phyloP scores from a whole-genome alignment of 345 rosid genomes.

The Streptanthus diversifolius region DNA sequence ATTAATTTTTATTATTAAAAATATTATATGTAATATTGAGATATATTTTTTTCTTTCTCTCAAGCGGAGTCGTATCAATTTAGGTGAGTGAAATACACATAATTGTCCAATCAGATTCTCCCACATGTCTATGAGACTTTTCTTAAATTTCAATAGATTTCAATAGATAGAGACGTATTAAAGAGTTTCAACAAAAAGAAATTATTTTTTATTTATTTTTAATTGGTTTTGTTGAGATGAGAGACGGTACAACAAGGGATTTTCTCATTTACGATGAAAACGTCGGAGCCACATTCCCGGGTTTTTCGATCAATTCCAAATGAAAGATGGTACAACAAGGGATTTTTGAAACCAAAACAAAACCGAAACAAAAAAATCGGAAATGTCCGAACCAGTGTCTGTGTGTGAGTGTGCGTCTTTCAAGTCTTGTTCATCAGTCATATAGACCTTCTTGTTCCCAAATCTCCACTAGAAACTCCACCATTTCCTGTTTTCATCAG shows the following conservation, averaged over 20 bases:
- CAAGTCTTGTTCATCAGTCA: conserved; percentile 44
- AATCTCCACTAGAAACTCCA: conserved; percentile 79
- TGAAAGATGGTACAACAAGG: conserved; percentile 18
- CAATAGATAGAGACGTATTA: no score
- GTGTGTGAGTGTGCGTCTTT: neutral
- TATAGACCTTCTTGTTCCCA: conserved; percentile 96
- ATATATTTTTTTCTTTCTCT: no score
- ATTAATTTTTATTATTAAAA: no score
- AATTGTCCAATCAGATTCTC: no score
- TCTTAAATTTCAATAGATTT: no score
- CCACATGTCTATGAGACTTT: no score
- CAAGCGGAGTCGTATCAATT: no score
- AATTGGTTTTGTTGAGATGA: no score
- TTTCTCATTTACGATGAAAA: conserved; percentile 8
- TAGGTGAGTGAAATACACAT: no score
- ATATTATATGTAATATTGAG: no score
- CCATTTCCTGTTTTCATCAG: conserved; percentile 68
- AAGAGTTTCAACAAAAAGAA: no score
- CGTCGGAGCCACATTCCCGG: neutral
- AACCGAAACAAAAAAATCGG: conserved; percentile 7
- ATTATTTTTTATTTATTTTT: no score
- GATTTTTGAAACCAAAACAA: neutral
- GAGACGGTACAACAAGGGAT: neutral
- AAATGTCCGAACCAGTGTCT: conserved; percentile 16
- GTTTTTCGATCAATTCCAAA: conserved; percentile 10